A percentile compares a stretch with the other conserved stretches of the same genome.
These are phyloP conservation scores for Mytilinidion resinicola DNA, from an alignment of 495 filamentous ascomycete species.

Conservation along the genomic window DNA sequence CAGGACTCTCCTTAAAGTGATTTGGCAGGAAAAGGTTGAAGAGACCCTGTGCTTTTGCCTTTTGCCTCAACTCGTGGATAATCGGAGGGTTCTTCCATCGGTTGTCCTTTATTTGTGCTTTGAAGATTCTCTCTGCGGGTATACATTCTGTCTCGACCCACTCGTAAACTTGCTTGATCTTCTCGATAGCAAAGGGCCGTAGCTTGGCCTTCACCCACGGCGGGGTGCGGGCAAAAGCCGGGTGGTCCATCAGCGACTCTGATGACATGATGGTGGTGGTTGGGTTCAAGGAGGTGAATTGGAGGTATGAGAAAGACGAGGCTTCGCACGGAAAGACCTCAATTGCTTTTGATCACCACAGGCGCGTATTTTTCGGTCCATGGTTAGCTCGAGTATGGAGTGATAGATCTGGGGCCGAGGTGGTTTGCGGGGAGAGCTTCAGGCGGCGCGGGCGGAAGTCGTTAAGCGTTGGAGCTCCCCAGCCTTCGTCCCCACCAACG, in stretches of 20 bases:
- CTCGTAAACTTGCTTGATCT: constrained; percentile 36
- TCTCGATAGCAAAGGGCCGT: constrained; percentile 34
- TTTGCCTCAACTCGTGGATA: constrained; percentile 37
- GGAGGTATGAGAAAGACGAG: no score
- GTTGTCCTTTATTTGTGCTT: constrained; percentile 31
- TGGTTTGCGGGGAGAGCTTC: no score
- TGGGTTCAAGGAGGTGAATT: background rate
- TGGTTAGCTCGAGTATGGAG: no score
- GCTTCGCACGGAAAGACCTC: no score
- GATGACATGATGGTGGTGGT: constrained; percentile 9
- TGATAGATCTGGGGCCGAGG: no score
- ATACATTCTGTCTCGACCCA: constrained; percentile 41
- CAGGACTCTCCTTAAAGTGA: constrained; percentile 38
- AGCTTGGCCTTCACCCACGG: constrained; percentile 39
- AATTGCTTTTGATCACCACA: background rate
- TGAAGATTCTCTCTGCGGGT: constrained; percentile 37
- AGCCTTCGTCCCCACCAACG: no score
- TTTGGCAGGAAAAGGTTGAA: constrained; percentile 41
- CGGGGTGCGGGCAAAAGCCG: constrained; percentile 36
- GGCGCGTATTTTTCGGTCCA: background rate
- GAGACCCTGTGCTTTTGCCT: constrained; percentile 37
- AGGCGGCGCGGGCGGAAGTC: no score
- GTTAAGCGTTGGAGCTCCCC: no score
- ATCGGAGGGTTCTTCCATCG: constrained; percentile 36
- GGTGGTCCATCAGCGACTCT: constrained; percentile 21